phyloP scores from a whole-genome alignment of 2,329 filamentous ascomycete species.

The Paraconiothyrium brasiliense region DNA sequence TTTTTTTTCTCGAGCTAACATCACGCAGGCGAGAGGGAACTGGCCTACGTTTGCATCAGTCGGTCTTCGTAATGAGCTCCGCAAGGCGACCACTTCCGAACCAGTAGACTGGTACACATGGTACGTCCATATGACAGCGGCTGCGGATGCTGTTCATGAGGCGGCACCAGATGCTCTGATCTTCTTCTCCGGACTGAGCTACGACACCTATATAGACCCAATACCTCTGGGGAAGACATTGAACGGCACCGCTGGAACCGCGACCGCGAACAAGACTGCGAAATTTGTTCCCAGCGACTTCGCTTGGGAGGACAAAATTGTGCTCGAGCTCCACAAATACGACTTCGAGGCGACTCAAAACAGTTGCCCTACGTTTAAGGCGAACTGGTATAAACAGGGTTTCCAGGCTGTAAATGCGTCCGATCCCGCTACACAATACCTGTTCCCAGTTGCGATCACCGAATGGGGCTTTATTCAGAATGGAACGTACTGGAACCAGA shows the following conservation, averaged over 20 bases:
- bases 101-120: conserved; percentile 49
- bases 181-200: conserved; percentile 46
- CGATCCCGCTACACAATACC: conserved; percentile 40
- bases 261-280: conserved; percentile 38
- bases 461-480: conserved; percentile 47
- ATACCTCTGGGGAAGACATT: conserved; percentile 45
- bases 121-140: conserved; percentile 46
- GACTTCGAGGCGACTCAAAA: conserved; percentile 45
- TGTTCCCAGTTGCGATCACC: conserved; percentile 44
- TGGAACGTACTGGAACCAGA: conserved; percentile 45
- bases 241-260: conserved; percentile 37
- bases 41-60: conserved; percentile 48
- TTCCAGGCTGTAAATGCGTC: conserved; percentile 42
- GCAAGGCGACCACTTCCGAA: conserved; percentile 32
- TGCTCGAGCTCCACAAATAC: conserved; percentile 47
- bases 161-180: conserved; percentile 38
- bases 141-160: conserved; percentile 41
- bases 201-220: conserved; percentile 45
- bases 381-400: conserved; percentile 46
- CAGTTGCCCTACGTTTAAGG: conserved; percentile 42
- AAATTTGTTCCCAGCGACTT: conserved; percentile 38
- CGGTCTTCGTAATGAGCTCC: conserved; percentile 44
- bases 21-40: conserved; percentile 41
- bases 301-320: conserved; percentile 41
- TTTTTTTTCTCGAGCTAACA: conserved; percentile 14